These are phyloP conservation scores for Lactifluus volemus DNA, from an alignment of 768 basidiomycete species.

Conservation along the genomic window DNA sequence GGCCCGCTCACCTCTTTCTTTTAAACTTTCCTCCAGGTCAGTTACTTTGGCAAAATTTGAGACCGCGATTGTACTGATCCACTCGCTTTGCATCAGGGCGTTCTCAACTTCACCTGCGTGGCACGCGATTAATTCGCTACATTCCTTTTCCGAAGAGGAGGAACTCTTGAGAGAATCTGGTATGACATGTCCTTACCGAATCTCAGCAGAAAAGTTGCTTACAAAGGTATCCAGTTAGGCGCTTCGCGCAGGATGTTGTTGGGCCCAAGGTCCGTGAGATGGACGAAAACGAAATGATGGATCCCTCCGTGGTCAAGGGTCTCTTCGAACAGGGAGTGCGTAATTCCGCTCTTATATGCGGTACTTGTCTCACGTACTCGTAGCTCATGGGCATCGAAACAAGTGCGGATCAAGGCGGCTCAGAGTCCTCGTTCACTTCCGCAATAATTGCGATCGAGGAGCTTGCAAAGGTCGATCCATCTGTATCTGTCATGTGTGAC, in stretches of 20 bases:
- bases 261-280: constrained; percentile 90
- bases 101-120: constrained; percentile 20
- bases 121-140: constrained; percentile 47
- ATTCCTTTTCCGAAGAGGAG: constrained; percentile 90
- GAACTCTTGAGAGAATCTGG: constrained; percentile 87
- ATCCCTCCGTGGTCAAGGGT: constrained; percentile 73
- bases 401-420: constrained; percentile 68
- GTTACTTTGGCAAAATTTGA: background rate
- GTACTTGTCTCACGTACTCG: background rate
- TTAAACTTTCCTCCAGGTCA: background rate
- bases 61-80: constrained; percentile 12
- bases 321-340: constrained; percentile 93
- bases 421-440: constrained; percentile 86
- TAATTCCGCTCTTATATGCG: background rate
- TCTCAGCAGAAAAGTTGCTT: background rate
- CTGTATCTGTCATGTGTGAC: constrained; percentile 93
- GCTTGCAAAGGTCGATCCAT: constrained; percentile 91
- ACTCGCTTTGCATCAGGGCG: constrained; percentile 4
- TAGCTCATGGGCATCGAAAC: constrained; percentile 99
- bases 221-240: constrained; percentile 47
- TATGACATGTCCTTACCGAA: constrained; percentile 28
- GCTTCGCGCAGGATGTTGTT: constrained; percentile 85
- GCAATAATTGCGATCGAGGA: constrained; percentile 97
- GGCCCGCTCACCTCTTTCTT: background rate
- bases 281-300: constrained; percentile 97